Evolutionary conservation across 257 asterid genomes (phyloP), one percentile per base, ranked within the genome.

Genomic region (Craterostigma plantagineum): DNA sequence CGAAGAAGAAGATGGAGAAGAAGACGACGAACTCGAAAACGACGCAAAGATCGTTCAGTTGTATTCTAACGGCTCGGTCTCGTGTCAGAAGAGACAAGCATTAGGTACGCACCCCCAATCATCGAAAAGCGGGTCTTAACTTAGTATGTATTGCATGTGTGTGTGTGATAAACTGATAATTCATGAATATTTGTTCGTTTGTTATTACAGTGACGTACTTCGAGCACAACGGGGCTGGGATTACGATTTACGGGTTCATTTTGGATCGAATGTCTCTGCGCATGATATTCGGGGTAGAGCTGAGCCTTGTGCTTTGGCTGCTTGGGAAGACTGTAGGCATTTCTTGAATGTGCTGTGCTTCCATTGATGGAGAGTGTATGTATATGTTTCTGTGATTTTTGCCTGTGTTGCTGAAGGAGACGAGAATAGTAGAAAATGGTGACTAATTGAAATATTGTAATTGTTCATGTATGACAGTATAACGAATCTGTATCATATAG

Each of bases 21-120:
- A 75, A 33, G 93, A 81, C 7, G 92, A 76, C 61, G 91, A 9
- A n/a, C 53, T 78, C n/a, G n/a, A n/a, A 42, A 94, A 86, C 56
- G 76, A 86, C 41, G 76, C 91, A 1, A 63, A 71, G 42, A 34
- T 76, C 39, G 69, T 76, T 8, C 92, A 91, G 0, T 50, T 66
- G 41, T 66, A 38, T 34, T 57, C 63, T 0, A 66, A 67, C 16
- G 64, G 6, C 30, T 23, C 92, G 1, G 14, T 81, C 33, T 76
- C 93, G 18, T 86, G 76, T 58, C 97, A 86, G 63, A 78, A 70
- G 66, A 69, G 97, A 54, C 97, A 86, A 71, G 97, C 97, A 7
- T 64, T 86, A 35, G 92, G 97, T 81, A 40, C 48, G 10, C 30
- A n/a, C n/a, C n/a, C n/a, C n/a, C n/a, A n/a, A n/a, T n/a, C n/a